These are phyloP conservation scores for Vigna unguiculata DNA, from an alignment of 306 rosid species.

Conservation along the genomic window DNA sequence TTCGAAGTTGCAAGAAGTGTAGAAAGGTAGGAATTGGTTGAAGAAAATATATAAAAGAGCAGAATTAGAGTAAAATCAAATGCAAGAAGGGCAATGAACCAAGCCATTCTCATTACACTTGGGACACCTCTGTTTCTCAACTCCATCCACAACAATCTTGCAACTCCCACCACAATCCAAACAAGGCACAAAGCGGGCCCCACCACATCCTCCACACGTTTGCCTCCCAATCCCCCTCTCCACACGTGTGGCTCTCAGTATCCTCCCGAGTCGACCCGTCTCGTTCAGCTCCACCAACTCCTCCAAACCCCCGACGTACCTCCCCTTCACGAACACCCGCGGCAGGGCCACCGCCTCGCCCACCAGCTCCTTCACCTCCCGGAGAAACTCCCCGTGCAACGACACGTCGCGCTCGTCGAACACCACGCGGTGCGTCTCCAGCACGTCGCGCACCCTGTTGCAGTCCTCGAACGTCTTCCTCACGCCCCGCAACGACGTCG, in stretches of 20 bases:
- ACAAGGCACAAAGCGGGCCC: slow-evolving; percentile 89
- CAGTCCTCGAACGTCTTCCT: slow-evolving; percentile 84
- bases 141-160: slow-evolving; percentile 48
- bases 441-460: slow-evolving; percentile 57
- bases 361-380: slow-evolving; percentile 64
- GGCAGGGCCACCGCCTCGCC: slow-evolving; percentile 51
- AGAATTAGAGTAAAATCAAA: no score
- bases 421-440: slow-evolving; percentile 68
- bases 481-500: slow-evolving; percentile 88
- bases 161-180: slow-evolving; percentile 83
- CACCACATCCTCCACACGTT: slow-evolving; percentile 82
- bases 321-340: slow-evolving; percentile 81
- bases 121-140: slow-evolving; percentile 58
- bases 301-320: slow-evolving; percentile 77
- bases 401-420: slow-evolving; percentile 94
- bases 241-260: slow-evolving; percentile 58
- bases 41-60: no score
- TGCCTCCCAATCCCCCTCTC: slow-evolving; percentile 73
- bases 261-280: slow-evolving; percentile 64
- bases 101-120: slow-evolving; percentile 88
- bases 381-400: slow-evolving; percentile 68
- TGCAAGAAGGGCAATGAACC: slow-evolving; percentile 71
- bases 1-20: no score
- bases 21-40: no score
- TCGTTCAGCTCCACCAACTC: slow-evolving; percentile 74